A percentile compares a stretch with the other conserved stretches of the same genome.
Conservation (phyloP, 768 basidiomycete species). For the Trametes cubensis region DNA sequence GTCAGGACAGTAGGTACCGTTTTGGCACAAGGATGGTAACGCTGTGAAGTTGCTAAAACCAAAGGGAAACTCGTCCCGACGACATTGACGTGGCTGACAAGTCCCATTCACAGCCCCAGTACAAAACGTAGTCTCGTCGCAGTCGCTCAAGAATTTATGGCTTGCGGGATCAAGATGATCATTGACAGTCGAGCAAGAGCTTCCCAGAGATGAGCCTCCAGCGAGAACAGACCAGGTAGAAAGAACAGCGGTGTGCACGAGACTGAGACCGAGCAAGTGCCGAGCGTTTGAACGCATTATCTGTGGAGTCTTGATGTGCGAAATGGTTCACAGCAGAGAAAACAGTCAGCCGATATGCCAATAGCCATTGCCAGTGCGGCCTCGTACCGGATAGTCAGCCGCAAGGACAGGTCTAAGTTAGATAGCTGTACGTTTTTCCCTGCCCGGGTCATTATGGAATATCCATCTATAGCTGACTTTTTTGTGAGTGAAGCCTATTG, state of each 20-base stretch:
- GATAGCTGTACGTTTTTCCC: too few relatives aligned
- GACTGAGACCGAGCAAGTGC: background rate
- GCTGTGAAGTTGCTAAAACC: conserved; percentile 42
- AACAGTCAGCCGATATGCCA: background rate
- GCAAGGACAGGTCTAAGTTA: too few relatives aligned
- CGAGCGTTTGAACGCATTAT: too few relatives aligned
- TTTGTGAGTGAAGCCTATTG: too few relatives aligned
- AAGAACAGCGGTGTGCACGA: conserved; percentile 15
- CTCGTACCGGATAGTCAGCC: too few relatives aligned
- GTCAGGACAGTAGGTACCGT: conserved; percentile 66
- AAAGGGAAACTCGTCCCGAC: conserved; percentile 64
- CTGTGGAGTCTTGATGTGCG: too few relatives aligned
- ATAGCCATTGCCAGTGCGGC: too few relatives aligned
- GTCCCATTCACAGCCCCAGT: conserved; percentile 35
- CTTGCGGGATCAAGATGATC: conserved; percentile 56
- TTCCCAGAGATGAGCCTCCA: conserved; percentile 4
- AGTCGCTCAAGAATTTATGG: conserved; percentile 63
- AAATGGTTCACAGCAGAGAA: too few relatives aligned
- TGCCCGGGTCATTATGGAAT: too few relatives aligned
- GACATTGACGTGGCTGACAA: conserved; percentile 57
- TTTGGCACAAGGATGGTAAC: conserved; percentile 56
- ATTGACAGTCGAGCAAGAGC: conserved; percentile 45
- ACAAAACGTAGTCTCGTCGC: conserved; percentile 62
- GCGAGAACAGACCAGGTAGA: background rate
- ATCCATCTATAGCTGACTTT: too few relatives aligned